Conservation (phyloP, 2,329 filamentous ascomycete genomes). For the Aspergillus sp. region DNA sequence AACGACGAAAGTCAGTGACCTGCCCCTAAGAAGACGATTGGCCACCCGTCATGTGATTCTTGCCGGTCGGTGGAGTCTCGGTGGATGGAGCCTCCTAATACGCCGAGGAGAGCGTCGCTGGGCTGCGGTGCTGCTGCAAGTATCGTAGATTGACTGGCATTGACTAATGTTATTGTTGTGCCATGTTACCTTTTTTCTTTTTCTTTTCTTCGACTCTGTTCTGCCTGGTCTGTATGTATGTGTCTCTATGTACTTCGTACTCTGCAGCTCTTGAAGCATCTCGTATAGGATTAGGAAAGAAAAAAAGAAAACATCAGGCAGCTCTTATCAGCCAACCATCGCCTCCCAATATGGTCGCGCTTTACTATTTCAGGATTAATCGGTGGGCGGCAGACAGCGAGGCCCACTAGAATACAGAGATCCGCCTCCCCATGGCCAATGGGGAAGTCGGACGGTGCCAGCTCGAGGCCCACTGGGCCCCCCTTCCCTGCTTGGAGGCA, state of each 20-base stretch:
- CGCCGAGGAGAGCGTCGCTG: neutral
- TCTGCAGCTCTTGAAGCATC: too few relatives aligned
- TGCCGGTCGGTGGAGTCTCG: neutral
- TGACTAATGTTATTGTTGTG: neutral
- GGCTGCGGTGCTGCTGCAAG: too few relatives aligned
- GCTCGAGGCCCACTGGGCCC: constrained; percentile 4
- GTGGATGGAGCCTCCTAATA: neutral
- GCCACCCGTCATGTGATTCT: neutral
- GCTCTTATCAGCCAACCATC: neutral
- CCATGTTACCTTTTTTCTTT: neutral
- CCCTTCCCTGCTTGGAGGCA: constrained; percentile 4
- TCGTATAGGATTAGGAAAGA: too few relatives aligned
- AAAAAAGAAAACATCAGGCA: neutral
- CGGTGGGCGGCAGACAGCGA: constrained; percentile 2
- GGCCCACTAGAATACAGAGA: constrained; percentile 10
- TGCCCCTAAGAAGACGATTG: neutral
- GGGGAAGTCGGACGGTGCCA: neutral
- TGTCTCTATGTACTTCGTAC: neutral
- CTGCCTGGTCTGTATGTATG: neutral
- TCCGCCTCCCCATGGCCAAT: constrained; percentile 12
- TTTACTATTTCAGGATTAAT: constrained; percentile 13
- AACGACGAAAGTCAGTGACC: neutral
- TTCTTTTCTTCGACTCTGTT: neutral
- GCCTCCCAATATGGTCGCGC: neutral
- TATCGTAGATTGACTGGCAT: too few relatives aligned